phyloP scores from a whole-genome alignment of 1,284 basidiomycete species.

The Neolentinus lepideus region DNA sequence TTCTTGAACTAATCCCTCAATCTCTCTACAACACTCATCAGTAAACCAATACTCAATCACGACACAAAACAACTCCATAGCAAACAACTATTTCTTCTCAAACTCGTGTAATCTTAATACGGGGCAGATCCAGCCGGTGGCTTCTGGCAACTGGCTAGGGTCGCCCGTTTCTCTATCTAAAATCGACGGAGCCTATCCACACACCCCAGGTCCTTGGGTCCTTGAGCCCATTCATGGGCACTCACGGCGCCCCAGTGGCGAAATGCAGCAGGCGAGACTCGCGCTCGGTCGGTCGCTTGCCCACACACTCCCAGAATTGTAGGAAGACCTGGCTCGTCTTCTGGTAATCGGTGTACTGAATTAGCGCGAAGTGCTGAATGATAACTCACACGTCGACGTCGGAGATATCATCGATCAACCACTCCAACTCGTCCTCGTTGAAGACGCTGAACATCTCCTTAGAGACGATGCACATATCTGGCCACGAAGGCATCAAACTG shows the following conservation, averaged over 20 bases:
- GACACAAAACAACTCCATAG: slow-evolving; percentile 52
- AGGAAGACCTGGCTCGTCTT: slow-evolving; percentile 85
- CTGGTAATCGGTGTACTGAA: slow-evolving; percentile 65
- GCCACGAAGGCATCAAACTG: slow-evolving; percentile 95
- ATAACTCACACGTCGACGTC: slow-evolving; percentile 84
- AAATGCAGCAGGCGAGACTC: slow-evolving; percentile 89
- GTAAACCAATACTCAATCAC: background rate
- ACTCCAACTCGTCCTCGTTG: slow-evolving; percentile 89
- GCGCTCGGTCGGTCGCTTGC: slow-evolving; percentile 88
- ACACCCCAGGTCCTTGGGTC: slow-evolving; percentile 91
- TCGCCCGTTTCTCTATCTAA: slow-evolving; percentile 90
- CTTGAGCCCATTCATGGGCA: slow-evolving; percentile 93
- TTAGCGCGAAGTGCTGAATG: slow-evolving; percentile 3
- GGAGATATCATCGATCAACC: slow-evolving; percentile 93
- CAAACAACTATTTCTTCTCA: slow-evolving; percentile 83
- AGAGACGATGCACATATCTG: slow-evolving; percentile 91
- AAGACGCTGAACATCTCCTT: slow-evolving; percentile 93
- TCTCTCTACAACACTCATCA: slow-evolving; percentile 39
- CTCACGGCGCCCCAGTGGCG: slow-evolving; percentile 88
- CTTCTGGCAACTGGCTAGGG: slow-evolving; percentile 79
- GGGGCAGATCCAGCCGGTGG: slow-evolving; percentile 84
- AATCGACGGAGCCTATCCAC: slow-evolving; percentile 88
- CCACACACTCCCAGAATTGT: slow-evolving; percentile 97
- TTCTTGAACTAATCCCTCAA: slow-evolving; percentile 67
- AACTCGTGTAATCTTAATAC: slow-evolving; percentile 76